Percentiles rank a stretch among this genome's conserved stretches.
Conservation (phyloP, 1,139 yeast species). For the Hansenula lynferdii region DNA sequence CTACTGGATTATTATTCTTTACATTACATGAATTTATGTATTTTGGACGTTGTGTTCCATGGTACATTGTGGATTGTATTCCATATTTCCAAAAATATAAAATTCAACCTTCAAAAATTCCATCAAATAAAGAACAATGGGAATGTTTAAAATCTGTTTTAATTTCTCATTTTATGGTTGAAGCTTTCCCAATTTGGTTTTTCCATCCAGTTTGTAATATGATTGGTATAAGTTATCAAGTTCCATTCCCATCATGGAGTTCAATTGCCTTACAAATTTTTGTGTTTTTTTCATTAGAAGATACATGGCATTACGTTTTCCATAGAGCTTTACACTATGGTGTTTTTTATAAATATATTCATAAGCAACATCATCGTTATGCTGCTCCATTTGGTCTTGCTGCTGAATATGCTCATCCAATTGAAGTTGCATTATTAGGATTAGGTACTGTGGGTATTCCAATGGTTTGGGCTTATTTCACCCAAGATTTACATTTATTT, state of each 20-base stretch:
- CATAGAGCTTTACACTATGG: conserved; percentile 78
- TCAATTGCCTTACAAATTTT: conserved; percentile 54
- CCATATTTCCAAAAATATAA: conserved; percentile 66
- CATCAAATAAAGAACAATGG: conserved; percentile 75
- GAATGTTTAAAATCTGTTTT: conserved; percentile 75
- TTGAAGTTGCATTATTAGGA: conserved; percentile 79
- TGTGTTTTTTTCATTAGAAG: conserved; percentile 71
- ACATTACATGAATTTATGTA: conserved; percentile 63
- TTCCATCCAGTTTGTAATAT: conserved; percentile 75
- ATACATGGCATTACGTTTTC: conserved; percentile 86
- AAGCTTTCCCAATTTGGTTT: conserved; percentile 84
- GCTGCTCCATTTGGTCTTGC: conserved; percentile 91
- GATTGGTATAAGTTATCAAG: conserved; percentile 60
- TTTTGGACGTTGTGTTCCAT: conserved; percentile 72
- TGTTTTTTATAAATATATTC: conserved; percentile 72
- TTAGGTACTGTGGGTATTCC: conserved; percentile 89
- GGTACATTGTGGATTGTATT: conserved; percentile 64
- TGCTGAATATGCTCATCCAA: conserved; percentile 89
- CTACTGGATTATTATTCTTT: conserved; percentile 68
- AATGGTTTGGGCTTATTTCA: conserved; percentile 51
- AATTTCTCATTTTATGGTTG: conserved; percentile 73
- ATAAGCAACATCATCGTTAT: conserved; percentile 85
- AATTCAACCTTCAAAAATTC: conserved; percentile 66
- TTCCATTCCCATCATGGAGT: conserved; percentile 65
- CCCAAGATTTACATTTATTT: conserved; percentile 60